These are phyloP conservation scores for Fusarium scirpi DNA, from an alignment of 2,329 filamentous ascomycete genomes.

Conservation along the genomic window DNA sequence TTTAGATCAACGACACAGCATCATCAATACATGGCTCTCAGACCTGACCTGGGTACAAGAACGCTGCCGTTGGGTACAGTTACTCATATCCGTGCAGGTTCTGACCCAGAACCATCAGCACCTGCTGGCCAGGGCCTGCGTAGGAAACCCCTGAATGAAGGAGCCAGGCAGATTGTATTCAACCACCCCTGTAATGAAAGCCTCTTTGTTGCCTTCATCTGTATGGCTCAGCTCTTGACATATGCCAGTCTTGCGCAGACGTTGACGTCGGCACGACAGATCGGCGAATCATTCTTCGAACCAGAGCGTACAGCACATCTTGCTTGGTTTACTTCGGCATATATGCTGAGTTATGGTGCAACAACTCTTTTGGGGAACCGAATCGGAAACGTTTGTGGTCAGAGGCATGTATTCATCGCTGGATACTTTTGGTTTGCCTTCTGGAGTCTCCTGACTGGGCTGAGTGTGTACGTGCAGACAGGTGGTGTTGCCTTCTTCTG, in stretches of 20 bases:
- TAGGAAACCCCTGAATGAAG: constrained; percentile 43
- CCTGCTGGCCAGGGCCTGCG: constrained; percentile 27
- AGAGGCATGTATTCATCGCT: constrained; percentile 38
- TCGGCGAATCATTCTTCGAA: constrained; percentile 41
- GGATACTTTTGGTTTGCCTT: constrained; percentile 46
- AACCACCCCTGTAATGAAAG: constrained; percentile 45
- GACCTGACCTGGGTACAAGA: constrained; percentile 35
- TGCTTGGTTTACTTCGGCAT: constrained; percentile 44
- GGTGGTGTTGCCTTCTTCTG: constrained; percentile 39
- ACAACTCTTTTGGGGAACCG: constrained; percentile 41
- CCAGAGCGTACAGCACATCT: constrained; percentile 39
- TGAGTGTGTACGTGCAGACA: constrained; percentile 36
- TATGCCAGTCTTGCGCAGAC: constrained; percentile 45
- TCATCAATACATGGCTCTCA: constrained; percentile 41
- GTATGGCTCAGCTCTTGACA: constrained; percentile 42
- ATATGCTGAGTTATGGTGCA: constrained; percentile 38
- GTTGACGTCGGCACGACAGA: constrained; percentile 34
- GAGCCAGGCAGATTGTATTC: constrained; percentile 42
- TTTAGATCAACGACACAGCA: constrained; percentile 38
- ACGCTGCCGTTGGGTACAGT: constrained; percentile 34
- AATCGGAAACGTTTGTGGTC: constrained; percentile 42
- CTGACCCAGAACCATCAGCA: constrained; percentile 28
- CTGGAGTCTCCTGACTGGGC: constrained; percentile 44
- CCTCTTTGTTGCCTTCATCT: constrained; percentile 44
- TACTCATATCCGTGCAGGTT: constrained; percentile 39